phyloP scores from a whole-genome alignment of 768 basidiomycete genomes.

The Hirschioporus abietinus region DNA sequence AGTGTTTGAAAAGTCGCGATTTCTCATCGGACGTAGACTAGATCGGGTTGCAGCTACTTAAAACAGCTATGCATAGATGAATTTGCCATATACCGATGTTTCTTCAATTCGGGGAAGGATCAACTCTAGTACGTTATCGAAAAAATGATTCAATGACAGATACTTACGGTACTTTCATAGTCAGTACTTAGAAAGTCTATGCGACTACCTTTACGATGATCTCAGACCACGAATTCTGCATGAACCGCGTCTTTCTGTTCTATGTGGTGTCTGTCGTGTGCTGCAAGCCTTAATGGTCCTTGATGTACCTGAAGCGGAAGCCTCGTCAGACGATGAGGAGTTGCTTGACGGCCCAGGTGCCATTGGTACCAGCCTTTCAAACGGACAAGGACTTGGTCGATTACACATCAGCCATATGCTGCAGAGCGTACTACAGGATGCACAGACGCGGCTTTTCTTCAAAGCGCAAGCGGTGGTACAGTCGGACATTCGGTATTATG shows the following conservation, averaged over 20 bases:
- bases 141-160: not conserved
- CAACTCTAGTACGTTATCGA: conserved; percentile 51
- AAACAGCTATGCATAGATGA: conserved; percentile 91
- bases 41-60: conserved; percentile 87
- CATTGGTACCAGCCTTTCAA: conserved; percentile 32
- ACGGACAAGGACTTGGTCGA: conserved; percentile 40
- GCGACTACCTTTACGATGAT: conserved; percentile 93
- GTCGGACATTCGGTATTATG: conserved; percentile 80
- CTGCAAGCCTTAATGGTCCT: conserved; percentile 95
- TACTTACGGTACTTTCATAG: not conserved
- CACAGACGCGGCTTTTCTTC: conserved; percentile 93
- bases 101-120: conserved; percentile 84
- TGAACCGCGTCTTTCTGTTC: conserved; percentile 77
- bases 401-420: conserved; percentile 80
- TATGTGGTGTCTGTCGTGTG: conserved; percentile 95
- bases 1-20: conserved; percentile 3
- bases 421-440: conserved; percentile 90
- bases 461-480: conserved; percentile 92
- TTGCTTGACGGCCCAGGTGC: conserved; percentile 29
- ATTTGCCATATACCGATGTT: conserved; percentile 76
- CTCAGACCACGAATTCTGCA: conserved; percentile 93
- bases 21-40: conserved; percentile 48
- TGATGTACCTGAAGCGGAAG: conserved; percentile 47
- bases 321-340: conserved; percentile 19
- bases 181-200: conserved; percentile 89